These are phyloP conservation scores for Fusarium nurragi DNA, from an alignment of 2,329 filamentous ascomycete species.

Conservation along the genomic window DNA sequence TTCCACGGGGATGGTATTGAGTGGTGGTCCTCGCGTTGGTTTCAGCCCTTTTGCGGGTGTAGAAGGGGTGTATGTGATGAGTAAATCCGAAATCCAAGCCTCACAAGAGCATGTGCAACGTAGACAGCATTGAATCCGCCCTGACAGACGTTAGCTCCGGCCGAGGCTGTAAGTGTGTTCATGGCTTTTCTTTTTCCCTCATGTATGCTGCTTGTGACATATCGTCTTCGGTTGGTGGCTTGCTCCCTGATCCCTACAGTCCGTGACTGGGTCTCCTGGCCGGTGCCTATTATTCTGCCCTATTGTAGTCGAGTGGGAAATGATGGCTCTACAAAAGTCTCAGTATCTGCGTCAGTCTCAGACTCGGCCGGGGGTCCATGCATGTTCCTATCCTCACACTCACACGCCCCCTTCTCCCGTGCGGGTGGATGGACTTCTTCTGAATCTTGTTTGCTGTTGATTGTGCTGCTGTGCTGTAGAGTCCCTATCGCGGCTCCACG, in stretches of 20 bases:
- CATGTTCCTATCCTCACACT: slow-evolving; percentile 18
- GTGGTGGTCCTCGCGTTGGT: slow-evolving; percentile 28
- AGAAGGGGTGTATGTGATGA: slow-evolving; percentile 10
- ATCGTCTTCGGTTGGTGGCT: slow-evolving; percentile 18
- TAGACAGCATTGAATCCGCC: not conserved
- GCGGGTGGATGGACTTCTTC: slow-evolving; percentile 20
- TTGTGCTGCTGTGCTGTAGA: slow-evolving; percentile 15
- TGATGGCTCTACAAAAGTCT: slow-evolving; percentile 29
- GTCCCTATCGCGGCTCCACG: slow-evolving; percentile 8
- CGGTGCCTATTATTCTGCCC: not conserved
- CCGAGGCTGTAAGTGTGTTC: slow-evolving; percentile 6
- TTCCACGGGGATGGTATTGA: slow-evolving; percentile 39
- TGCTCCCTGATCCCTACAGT: not conserved
- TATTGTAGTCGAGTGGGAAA: slow-evolving; percentile 31
- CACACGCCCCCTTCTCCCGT: slow-evolving; percentile 8
- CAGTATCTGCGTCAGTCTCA: not conserved
- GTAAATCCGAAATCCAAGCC: slow-evolving; percentile 1
- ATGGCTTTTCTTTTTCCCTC: not conserved
- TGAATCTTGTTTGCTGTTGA: slow-evolving; percentile 23
- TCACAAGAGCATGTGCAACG: slow-evolving; percentile 6
- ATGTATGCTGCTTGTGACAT: slow-evolving; percentile 12
- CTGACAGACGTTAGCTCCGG: slow-evolving; percentile 6
- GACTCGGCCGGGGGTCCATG: slow-evolving; percentile 15
- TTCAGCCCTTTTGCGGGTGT: slow-evolving; percentile 17
- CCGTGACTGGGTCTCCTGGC: slow-evolving; percentile 1